A percentile compares a stretch with the other conserved stretches of the same genome.
Conservation (phyloP, 169 alveolate genomes). For the Cryptosporidium muris region DNA sequence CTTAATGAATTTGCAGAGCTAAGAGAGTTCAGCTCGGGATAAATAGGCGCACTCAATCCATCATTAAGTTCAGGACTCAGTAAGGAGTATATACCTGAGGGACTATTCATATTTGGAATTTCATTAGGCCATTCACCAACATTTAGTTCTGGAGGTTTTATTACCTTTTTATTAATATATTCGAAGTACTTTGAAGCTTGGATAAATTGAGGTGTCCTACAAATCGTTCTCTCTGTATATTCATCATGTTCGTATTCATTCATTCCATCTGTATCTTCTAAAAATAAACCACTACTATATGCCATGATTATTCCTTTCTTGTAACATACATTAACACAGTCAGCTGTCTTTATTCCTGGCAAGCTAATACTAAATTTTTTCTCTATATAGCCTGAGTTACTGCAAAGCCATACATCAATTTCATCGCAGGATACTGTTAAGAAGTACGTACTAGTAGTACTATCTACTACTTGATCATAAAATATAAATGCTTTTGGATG, state of each 20-base stretch:
- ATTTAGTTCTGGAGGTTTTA: not conserved
- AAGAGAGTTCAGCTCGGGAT: constrained; percentile 16
- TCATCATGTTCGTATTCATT: constrained; percentile 10
- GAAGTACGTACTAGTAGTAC: constrained; percentile 35
- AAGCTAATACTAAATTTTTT: constrained; percentile 35
- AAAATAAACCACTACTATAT: constrained; percentile 41
- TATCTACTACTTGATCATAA: constrained; percentile 62
- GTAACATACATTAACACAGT: constrained; percentile 65
- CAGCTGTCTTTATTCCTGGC: constrained; percentile 71
- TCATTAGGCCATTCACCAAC: not conserved
- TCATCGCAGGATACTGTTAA: constrained; percentile 63
- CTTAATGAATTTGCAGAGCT: constrained; percentile 11
- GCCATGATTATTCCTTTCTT: constrained; percentile 62
- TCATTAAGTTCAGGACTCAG: not conserved
- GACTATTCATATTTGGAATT: not conserved
- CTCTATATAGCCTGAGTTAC: constrained; percentile 55
- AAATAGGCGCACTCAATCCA: constrained; percentile 24
- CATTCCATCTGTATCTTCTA: not conserved
- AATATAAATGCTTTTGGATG: constrained; percentile 70
- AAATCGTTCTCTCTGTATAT: not conserved
- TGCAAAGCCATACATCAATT: constrained; percentile 58
- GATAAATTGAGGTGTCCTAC: constrained; percentile 37
- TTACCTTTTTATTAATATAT: not conserved
- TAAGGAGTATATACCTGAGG: too few species aligned
- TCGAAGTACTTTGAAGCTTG: constrained; percentile 62